Evolutionary conservation across 2,329 filamentous ascomycete genomes (phyloP).

Genomic region (Emmonsia crescens): DNA sequence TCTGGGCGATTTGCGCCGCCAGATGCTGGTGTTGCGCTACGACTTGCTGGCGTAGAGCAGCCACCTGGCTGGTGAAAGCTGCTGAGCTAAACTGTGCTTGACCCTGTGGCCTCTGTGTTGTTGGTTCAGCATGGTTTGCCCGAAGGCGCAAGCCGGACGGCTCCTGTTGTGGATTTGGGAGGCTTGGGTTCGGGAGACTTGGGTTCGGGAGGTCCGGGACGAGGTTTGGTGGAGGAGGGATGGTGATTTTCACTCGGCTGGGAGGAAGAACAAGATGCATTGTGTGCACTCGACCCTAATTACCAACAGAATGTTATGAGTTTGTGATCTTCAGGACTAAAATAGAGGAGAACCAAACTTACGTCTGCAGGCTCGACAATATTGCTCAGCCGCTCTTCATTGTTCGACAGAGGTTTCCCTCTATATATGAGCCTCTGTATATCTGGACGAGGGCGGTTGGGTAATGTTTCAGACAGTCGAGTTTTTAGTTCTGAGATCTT

Average conservation of each 20-base stretch:
- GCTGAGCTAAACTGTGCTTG: background rate
- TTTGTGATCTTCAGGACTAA: background rate
- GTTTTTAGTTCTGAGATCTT: constrained; percentile 45
- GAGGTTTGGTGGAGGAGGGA: background rate
- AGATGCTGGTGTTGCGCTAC: background rate
- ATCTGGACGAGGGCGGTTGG: constrained; percentile 34
- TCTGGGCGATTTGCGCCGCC: background rate
- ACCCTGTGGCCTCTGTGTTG: background rate
- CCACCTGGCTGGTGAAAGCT: background rate
- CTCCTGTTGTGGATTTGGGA: background rate
- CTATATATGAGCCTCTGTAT: constrained; percentile 49
- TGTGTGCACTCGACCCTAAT: constrained; percentile 13
- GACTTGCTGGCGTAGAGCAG: background rate
- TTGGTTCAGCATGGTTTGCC: background rate
- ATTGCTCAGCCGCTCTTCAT: constrained; percentile 38
- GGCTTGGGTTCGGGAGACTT: background rate
- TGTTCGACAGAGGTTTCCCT: constrained; percentile 42
- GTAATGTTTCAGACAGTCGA: constrained; percentile 40
- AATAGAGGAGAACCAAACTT: constrained; percentile 16
- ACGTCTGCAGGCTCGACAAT: constrained; percentile 44
- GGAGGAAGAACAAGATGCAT: constrained; percentile 37
- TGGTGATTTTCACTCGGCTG: constrained; percentile 11
- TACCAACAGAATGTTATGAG: background rate
- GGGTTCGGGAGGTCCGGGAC: background rate
- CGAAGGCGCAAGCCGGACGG: background rate